Evolutionary conservation across 2,329 filamentous ascomycete genomes (phyloP).

Genomic region (Colletotrichum sp.): DNA sequence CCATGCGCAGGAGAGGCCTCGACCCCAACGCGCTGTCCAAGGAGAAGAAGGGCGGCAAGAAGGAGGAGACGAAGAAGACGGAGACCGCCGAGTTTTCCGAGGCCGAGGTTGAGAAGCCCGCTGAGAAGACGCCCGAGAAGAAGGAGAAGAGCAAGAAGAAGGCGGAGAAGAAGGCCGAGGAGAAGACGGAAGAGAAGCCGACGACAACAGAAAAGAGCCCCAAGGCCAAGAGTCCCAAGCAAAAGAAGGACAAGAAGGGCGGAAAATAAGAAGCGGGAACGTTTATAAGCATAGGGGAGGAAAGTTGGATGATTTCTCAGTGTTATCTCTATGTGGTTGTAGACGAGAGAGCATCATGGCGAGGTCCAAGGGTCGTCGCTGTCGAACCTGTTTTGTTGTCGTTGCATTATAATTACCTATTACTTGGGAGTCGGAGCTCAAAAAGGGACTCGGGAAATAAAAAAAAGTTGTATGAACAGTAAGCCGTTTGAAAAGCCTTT

Average conservation of each 20-base stretch:
- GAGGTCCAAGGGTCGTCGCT: background rate
- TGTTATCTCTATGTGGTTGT: conserved; percentile 5
- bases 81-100: conserved; percentile 16
- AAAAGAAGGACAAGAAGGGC: conserved; percentile 21
- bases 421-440: conserved; percentile 20
- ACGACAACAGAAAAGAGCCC: conserved; percentile 16
- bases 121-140: conserved; percentile 15
- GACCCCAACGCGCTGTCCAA: conserved; percentile 65
- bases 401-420: conserved; percentile 21
- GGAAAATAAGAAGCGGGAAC: background rate
- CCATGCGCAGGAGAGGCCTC: conserved; percentile 75
- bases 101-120: conserved; percentile 3
- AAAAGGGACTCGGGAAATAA: background rate
- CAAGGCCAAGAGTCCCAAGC: conserved; percentile 18
- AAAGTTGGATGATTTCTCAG: background rate
- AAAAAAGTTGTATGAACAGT: background rate
- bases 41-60: conserved; percentile 28
- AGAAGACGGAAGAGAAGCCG: background rate
- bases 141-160: conserved; percentile 14
- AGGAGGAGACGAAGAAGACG: conserved; percentile 21
- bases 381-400: background rate
- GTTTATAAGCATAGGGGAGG: background rate
- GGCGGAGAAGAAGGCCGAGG: background rate
- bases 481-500: background rate
- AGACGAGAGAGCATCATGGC: conserved; percentile 4